Base-by-base conservation (phyloP, 2,329 filamentous ascomycete species). In the Mycosphaerella sp. region DNA sequence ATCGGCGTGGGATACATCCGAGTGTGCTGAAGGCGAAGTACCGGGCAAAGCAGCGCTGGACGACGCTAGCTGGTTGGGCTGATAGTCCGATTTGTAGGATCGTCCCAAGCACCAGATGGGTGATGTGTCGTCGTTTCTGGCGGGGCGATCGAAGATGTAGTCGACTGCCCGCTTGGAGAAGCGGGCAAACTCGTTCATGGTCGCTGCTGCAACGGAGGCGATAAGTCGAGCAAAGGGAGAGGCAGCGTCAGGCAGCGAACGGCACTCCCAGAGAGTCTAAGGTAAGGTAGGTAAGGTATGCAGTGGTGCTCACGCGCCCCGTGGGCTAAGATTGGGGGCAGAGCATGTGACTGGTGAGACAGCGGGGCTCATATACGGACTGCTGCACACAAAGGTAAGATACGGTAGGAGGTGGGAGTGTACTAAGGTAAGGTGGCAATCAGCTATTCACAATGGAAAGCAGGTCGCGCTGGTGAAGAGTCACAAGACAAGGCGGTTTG, bases 101-200 rank as follows among this genome's bases (percentile, higher is more conserved):
- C 59, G 58, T 36, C 84, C 84, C 41, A 97, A 75, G 64, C 89
- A 94, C 90, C 91, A 97, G 56, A 95, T 87, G 10, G 87, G 81
- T 30, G 80, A 76, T 56, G 83, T 77, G 51, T 82, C 75, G 66
- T 95, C 84, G 71, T 96, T 95, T 56, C 79, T 81, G 5, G 89
- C 90, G 58, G 90, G 84, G 0, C 89, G 89, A 62, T 96, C 90
- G 85, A 89, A 95, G 65, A 97, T 85, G 73, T 87, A 89, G 71
- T 91, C 87, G 54, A 96, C 84, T 62, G 96, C 82, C 57, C 86
- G 86, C 70, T 88, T 87, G 63, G 72, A 71, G 66, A 84, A 82
- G 60, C 86, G 85, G 60, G 86, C 81, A 54, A 94, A 74, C 64
- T 95, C 87, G 50, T 86, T 80, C 81, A 85, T 83, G 60, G 53